Evolutionary conservation across 164 flowering plant genomes (phyloP).

Genomic region (Magnolia sinica): DNA sequence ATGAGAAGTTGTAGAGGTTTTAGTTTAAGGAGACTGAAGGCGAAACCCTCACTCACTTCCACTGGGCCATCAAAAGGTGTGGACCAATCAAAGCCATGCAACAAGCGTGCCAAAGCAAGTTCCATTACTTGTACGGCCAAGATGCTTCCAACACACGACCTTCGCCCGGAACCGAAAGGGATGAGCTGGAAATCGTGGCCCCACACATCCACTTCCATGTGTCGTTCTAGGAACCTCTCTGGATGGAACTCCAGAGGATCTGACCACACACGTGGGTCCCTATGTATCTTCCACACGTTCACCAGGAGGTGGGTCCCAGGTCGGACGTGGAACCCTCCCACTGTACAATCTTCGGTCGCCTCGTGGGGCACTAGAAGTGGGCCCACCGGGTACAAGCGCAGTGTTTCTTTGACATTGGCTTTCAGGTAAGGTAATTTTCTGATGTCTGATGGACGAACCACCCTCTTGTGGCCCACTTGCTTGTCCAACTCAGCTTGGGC

Average conservation of each 20-base stretch:
- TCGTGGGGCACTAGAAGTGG: conserved; percentile 31
- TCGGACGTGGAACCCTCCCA: conserved; percentile 16
- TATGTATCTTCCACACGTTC: conserved; percentile 12
- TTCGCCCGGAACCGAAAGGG: conserved; percentile 34
- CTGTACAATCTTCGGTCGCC: conserved; percentile 16
- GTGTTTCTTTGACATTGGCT: conserved; percentile 27
- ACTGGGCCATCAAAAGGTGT: conserved; percentile 5
- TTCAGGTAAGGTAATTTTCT: conserved; percentile 21
- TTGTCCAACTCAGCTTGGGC: not conserved
- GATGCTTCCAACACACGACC: conserved; percentile 26
- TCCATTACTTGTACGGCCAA: conserved; percentile 26
- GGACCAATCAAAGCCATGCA: conserved; percentile 31
- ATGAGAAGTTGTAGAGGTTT: conserved; percentile 17
- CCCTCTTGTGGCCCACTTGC: not conserved
- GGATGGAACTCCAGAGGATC: not conserved
- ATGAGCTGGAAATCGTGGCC: conserved; percentile 29
- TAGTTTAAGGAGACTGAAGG: conserved; percentile 19
- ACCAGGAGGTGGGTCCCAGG: not conserved
- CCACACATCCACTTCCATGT: not conserved
- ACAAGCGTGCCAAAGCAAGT: conserved; percentile 18
- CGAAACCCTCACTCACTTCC: conserved; percentile 26
- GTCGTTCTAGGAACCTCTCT: not conserved
- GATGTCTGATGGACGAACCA: conserved; percentile 20
- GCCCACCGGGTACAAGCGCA: conserved; percentile 27
- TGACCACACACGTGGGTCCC: not conserved